These are phyloP conservation scores for Sclerotinia subarctica DNA, from an alignment of 2,329 filamentous ascomycete species.

Conservation along the genomic window DNA sequence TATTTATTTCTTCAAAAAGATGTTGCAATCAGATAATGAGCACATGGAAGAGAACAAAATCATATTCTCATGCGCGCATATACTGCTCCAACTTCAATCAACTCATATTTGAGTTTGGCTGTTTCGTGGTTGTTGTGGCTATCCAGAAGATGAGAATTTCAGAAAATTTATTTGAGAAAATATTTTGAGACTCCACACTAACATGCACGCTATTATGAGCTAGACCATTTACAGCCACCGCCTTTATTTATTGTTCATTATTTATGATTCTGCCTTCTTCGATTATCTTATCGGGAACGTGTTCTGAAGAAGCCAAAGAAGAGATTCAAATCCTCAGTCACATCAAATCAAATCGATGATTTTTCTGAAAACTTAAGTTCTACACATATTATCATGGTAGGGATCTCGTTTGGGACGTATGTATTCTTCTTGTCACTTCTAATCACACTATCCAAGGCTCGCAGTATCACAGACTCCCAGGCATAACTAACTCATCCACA, in stretches of 20 bases:
- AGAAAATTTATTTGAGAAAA: conserved; percentile 10
- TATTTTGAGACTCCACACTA: not conserved
- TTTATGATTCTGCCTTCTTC: not conserved
- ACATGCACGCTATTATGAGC: not conserved
- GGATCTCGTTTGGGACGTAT: conserved; percentile 50
- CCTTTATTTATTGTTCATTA: not conserved
- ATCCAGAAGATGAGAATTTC: not conserved
- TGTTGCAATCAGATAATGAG: not conserved
- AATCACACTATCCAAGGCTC: conserved; percentile 36
- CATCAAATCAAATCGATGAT: not conserved
- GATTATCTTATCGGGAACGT: conserved; percentile 15
- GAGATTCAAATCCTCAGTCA: not conserved
- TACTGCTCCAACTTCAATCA: not conserved
- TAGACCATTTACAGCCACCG: not conserved
- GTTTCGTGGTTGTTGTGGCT: not conserved
- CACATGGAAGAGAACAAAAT: not conserved
- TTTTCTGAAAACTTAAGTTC: conserved; percentile 4
- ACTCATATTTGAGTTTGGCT: not conserved
- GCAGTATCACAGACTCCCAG: not conserved
- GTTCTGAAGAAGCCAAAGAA: not conserved
- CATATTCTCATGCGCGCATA: not conserved
- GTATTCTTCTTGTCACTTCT: conserved; percentile 34
- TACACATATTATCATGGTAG: conserved; percentile 36
- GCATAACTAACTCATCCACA: conserved; percentile 31
- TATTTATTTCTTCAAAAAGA: not conserved